Conservation (phyloP, 345 rosid species). For the Melastoma malabathricum region DNA sequence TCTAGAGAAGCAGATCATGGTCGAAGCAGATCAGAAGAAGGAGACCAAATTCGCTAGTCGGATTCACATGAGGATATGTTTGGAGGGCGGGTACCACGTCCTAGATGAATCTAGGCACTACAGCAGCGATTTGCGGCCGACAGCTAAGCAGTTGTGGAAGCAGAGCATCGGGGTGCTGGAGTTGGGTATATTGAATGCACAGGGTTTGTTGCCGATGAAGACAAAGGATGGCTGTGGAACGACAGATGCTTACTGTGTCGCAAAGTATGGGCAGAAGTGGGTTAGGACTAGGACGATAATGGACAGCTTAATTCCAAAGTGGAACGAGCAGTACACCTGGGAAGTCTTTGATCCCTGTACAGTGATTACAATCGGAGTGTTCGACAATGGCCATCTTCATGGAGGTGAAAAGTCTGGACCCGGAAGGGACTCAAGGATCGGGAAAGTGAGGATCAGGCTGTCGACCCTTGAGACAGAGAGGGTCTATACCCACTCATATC, state of each 20-base stretch:
- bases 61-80: constrained; percentile 74
- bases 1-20: constrained; percentile 54
- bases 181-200: constrained; percentile 66
- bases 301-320: constrained; percentile 72
- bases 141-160: constrained; percentile 86
- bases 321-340: no score
- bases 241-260: constrained; percentile 92
- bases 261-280: constrained; percentile 92
- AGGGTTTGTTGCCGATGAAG: constrained; percentile 80
- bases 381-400: constrained; percentile 74
- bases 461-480: constrained; percentile 89
- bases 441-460: constrained; percentile 80
- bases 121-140: constrained; percentile 89
- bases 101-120: constrained; percentile 84
- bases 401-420: constrained; percentile 46
- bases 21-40: constrained; percentile 54
- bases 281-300: constrained; percentile 77
- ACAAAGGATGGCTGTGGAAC: constrained; percentile 77
- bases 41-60: constrained; percentile 69
- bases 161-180: constrained; percentile 72
- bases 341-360: constrained; percentile 92
- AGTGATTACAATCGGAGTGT: constrained; percentile 78
- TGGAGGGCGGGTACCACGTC: constrained; percentile 94
- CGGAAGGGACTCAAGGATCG: constrained; percentile 48
- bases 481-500: constrained; percentile 82